Evolutionary conservation across 2,329 filamentous ascomycete species (phyloP), one percentile per base, ranked within the genome.

Genomic region (Penicillium decumbens): DNA sequence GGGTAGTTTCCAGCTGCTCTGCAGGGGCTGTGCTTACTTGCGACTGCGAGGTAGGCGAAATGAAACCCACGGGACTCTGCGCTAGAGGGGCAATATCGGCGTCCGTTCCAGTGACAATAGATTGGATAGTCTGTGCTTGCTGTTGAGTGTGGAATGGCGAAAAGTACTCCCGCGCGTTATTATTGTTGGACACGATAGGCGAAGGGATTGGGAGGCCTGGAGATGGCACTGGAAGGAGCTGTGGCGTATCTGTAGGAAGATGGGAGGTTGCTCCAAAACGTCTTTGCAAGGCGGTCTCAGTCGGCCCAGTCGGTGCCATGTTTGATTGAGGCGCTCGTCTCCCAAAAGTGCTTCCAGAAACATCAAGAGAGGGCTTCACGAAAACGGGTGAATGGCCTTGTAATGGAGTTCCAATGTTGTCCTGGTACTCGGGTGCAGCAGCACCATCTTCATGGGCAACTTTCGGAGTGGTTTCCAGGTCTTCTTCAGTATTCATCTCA

Each of bases 171-270:
- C 59, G 52, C 3, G 56, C 35, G 45, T 55, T 58, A 33, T 57
- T 53, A 13, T 66, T 55, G 25, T 52, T 53, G 10, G 64, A 60
- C 28, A 68, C 52, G 23, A 74, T 54, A 12, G 72, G 70, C 23
- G 72, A 74, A 6, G 72, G 67, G 37, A 69, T 56, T 9, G 71
- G 67, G 30, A 73, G 62, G 6, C 66, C 68, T 9, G 70, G 66
- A 20, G 72, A 74, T 32, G 66, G 61, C 30, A 72, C 56, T 13
- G 70, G 72, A 25, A 63, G 58, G 18, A 74, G 59, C 12, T 66
- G 66, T 9, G 71, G 72, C 10, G 71, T 71, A 23, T 68, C 62
- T 20, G 59, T 66, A 24, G 62, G 64, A 28, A 61, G 48, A 35
- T 61, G 54, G 12, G 47, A 41, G 12, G 32, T n/a, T 29, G 50